Conservation (phyloP, 2,329 filamentous ascomycete genomes). For the Pestalotiopsis sp. region DNA sequence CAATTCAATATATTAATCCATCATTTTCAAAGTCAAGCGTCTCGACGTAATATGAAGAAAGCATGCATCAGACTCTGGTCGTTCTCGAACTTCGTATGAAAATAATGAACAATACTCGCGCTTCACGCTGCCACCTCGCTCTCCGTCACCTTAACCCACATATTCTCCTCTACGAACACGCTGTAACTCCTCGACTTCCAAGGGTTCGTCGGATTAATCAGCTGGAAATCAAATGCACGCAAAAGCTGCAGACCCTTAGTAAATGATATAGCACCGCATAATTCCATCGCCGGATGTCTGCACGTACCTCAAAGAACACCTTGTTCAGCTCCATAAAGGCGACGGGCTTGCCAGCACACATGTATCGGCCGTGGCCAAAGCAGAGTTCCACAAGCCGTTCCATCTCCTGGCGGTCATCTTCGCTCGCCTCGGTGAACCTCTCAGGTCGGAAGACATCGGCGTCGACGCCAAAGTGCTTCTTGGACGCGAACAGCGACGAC, state of each 20-base stretch:
- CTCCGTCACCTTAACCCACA: slow-evolving; percentile 27
- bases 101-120: neutral
- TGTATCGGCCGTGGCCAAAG: slow-evolving; percentile 39
- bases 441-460: slow-evolving; percentile 42
- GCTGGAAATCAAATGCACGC: slow-evolving; percentile 30
- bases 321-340: slow-evolving; percentile 44
- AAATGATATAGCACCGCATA: neutral
- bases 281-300: neutral
- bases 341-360: slow-evolving; percentile 42
- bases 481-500: slow-evolving; percentile 31
- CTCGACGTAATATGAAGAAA: too few species aligned
- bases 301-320: slow-evolving; percentile 39
- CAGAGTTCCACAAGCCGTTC: slow-evolving; percentile 35
- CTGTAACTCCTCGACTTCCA: slow-evolving; percentile 19
- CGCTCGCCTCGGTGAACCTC: slow-evolving; percentile 40
- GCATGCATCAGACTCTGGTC: too few species aligned
- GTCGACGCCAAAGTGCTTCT: slow-evolving; percentile 33
- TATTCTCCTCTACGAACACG: slow-evolving; percentile 22
- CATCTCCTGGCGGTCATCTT: slow-evolving; percentile 30
- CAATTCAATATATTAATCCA: too few species aligned
- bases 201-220: slow-evolving; percentile 24
- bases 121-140: neutral
- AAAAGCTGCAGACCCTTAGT: slow-evolving; percentile 13
- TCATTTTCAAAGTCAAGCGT: too few species aligned
- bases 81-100: neutral